Percentiles rank a stretch among this genome's conserved stretches.
These are phyloP conservation scores for Trichosporon ovoides DNA, from an alignment of 1,284 basidiomycete genomes.

Conservation along the genomic window DNA sequence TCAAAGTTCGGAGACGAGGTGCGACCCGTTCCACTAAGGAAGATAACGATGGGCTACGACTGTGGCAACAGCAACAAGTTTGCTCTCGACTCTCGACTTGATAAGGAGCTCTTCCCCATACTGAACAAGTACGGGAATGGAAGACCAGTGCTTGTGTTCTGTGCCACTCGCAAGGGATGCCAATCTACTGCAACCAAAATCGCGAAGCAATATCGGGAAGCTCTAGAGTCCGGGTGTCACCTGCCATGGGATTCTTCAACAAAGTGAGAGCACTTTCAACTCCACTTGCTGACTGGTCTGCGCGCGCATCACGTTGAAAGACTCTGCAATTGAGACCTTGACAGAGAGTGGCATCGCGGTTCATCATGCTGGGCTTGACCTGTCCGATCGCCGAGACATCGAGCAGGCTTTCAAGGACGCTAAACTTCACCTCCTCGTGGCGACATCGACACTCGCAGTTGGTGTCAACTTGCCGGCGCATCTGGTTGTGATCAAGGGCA, in stretches of 20 bases:
- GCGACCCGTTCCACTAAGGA: slow-evolving; percentile 73
- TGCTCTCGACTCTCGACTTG: slow-evolving; percentile 65
- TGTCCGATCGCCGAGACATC: slow-evolving; percentile 48
- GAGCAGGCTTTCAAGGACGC: slow-evolving; percentile 50
- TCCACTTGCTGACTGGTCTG: neutral
- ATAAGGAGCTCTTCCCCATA: slow-evolving; percentile 65
- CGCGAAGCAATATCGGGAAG: slow-evolving; percentile 62
- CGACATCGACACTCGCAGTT: slow-evolving; percentile 53
- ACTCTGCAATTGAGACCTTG: slow-evolving; percentile 31
- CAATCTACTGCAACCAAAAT: slow-evolving; percentile 64
- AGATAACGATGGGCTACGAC: slow-evolving; percentile 63
- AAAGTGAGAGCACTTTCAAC: slow-evolving; percentile 50
- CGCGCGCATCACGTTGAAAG: slow-evolving; percentile 16
- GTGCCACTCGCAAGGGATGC: slow-evolving; percentile 74
- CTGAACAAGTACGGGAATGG: slow-evolving; percentile 64
- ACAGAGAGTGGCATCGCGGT: slow-evolving; percentile 50
- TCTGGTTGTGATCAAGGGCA: slow-evolving; percentile 49
- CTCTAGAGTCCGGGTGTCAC: slow-evolving; percentile 52
- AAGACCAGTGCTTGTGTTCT: slow-evolving; percentile 80
- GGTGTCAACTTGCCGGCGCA: slow-evolving; percentile 54
- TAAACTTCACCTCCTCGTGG: slow-evolving; percentile 44
- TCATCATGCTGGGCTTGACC: slow-evolving; percentile 55
- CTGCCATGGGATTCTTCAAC: slow-evolving; percentile 62
- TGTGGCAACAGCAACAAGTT: slow-evolving; percentile 74
- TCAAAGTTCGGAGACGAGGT: slow-evolving; percentile 82